Evolutionary conservation across 305 asterid genomes (phyloP).

Genomic region (Rubia tinctorum): DNA sequence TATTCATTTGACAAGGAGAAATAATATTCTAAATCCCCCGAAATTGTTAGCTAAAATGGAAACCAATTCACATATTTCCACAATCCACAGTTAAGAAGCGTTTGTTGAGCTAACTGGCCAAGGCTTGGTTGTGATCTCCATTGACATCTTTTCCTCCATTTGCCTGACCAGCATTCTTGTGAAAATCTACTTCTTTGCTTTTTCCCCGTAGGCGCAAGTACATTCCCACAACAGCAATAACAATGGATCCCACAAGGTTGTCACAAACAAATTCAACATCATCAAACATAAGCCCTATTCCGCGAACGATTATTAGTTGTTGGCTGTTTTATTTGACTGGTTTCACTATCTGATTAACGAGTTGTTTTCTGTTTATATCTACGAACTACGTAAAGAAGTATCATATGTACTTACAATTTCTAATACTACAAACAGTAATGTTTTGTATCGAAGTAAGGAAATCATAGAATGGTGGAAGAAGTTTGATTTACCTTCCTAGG

Average conservation of each 20-base stretch:
- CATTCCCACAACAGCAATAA: slow-evolving; percentile 65
- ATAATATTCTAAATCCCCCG: not conserved
- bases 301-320: no score
- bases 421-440: not conserved
- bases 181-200: slow-evolving; percentile 41
- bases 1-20: not conserved
- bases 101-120: slow-evolving; percentile 21
- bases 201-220: slow-evolving; percentile 81
- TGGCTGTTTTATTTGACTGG: not conserved
- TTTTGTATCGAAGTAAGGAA: not conserved
- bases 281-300: no score
- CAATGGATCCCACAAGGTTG: slow-evolving; percentile 69
- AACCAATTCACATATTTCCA: not conserved
- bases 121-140: slow-evolving; percentile 14
- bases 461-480: not conserved
- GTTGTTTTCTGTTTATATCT: not conserved
- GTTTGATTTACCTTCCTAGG: slow-evolving; percentile 54
- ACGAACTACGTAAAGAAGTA: no score
- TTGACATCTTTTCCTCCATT: slow-evolving; percentile 14
- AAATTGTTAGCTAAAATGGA: not conserved
- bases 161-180: slow-evolving; percentile 25
- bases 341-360: not conserved
- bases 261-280: slow-evolving; percentile 11
- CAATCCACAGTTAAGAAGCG: not conserved
- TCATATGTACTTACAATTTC: no score